These are phyloP conservation scores for Rutstroemia sp. DNA, from an alignment of 2,329 filamentous ascomycete genomes.

Conservation along the genomic window DNA sequence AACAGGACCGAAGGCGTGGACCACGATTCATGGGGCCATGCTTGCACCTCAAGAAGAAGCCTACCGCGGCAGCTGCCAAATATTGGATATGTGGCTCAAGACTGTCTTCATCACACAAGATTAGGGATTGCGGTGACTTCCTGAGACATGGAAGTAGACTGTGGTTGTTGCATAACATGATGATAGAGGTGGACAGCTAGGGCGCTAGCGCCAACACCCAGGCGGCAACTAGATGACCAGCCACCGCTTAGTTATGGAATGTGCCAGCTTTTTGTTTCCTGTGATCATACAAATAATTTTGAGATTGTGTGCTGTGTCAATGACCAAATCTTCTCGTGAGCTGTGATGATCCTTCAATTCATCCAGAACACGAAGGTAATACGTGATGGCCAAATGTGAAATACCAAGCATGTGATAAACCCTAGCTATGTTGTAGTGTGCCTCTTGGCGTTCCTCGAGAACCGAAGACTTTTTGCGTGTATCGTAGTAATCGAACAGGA, in stretches of 20 bases:
- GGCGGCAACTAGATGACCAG: conserved; percentile 30
- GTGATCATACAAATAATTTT: conserved; percentile 58
- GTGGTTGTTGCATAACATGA: no score
- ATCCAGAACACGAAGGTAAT: conserved; percentile 51
- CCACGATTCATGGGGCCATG: no score
- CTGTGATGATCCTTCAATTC: conserved; percentile 26
- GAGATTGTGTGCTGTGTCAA: conserved; percentile 69
- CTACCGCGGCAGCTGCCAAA: no score
- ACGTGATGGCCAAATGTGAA: conserved; percentile 62
- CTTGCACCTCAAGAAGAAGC: no score
- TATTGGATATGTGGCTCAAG: no score
- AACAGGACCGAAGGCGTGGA: no score
- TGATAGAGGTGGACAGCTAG: no score
- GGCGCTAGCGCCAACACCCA: no score
- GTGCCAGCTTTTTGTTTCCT: conserved; percentile 55
- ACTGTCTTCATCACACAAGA: no score
- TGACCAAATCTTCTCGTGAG: conserved; percentile 48
- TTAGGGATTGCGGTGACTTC: no score
- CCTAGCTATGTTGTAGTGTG: conserved; percentile 72
- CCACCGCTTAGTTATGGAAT: conserved; percentile 52
- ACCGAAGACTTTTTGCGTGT: conserved; percentile 37
- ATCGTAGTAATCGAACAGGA: conserved; percentile 68
- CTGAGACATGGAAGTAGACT: no score
- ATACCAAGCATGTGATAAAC: conserved; percentile 71
- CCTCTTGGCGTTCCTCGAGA: conserved; percentile 56